Base-by-base conservation (phyloP, 2,329 filamentous ascomycete genomes). In the Chaetothyriales sp. region DNA sequence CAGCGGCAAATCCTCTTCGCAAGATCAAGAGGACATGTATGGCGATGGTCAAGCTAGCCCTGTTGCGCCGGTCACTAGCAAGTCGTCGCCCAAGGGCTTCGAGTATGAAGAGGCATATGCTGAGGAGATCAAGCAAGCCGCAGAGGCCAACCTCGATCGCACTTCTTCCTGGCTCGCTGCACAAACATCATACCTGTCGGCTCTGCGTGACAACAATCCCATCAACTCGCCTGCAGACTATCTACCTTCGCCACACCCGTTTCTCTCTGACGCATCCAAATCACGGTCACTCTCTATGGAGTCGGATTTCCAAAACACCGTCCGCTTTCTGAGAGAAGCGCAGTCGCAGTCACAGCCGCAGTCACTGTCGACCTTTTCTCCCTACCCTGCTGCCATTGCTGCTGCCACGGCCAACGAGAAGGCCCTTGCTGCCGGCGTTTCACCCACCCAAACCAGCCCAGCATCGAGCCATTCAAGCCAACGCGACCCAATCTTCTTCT, bases 151-250 rank as follows among this genome's bases (percentile, higher is more conserved):
- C 61, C 70, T 92, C 48, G 86, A 92, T 65, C 81, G 88, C 55
- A 96, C 90, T 3, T 83, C 85, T 60, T 68, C 86, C 44, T 96
- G 90, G 90, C 77, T 96, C 26, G 72, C 80, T 59, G 84, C 87
- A 6, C 90, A 96, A 65, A 81, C 81, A 51, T 75, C 80, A 12
- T 92, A 93, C 60, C 75, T 90, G 51, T 75, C 80, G 44, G 81
- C 81, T 19, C 72, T 89, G 2, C 66, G 69, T 26, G 73, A 74
- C 43, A 78, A 75, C 50, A 76, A 78, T 51, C 69, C 78, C 1
- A 51, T 54, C 28, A 49, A 52, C n/a, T 49, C 53, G 18, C 36
- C 47, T n/a, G 39, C 49, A 18, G 50, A 54, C 18, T 53, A 50
- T 20, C 45, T 48, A 46, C 43, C 50, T 47, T 47, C 46, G 50